Evolutionary conservation across 768 basidiomycete genomes (phyloP).

Genomic region (Epithele typhae): DNA sequence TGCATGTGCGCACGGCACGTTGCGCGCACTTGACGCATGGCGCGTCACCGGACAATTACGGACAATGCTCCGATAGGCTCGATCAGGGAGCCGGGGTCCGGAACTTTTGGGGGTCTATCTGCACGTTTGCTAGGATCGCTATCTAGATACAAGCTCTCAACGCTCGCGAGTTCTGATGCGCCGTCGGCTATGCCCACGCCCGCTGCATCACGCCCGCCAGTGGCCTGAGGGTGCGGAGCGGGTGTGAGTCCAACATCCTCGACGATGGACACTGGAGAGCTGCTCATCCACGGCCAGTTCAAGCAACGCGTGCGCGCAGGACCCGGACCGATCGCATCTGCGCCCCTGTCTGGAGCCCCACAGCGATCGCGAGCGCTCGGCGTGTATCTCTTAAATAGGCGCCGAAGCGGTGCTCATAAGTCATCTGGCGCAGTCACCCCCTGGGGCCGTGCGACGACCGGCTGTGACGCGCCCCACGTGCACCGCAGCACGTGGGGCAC

Average conservation of each 20-base stretch:
- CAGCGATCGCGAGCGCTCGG: constrained; percentile 7
- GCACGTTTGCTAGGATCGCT: constrained; percentile 15
- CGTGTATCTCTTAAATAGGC: constrained; percentile 3
- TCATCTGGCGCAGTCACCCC: no score
- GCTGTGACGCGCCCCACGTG: constrained; percentile 7
- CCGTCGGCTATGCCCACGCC: no score
- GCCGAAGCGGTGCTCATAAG: constrained; percentile 11
- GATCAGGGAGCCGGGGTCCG: constrained; percentile 11
- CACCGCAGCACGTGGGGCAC: constrained; percentile 5
- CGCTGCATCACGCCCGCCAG: no score
- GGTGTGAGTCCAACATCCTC: no score
- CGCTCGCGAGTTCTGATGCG: no score
- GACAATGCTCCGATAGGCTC: constrained; percentile 10
- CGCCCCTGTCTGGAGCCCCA: not conserved
- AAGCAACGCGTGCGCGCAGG: no score
- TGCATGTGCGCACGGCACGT: no score
- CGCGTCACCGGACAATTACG: constrained; percentile 3
- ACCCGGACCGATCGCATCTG: no score
- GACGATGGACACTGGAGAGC: no score
- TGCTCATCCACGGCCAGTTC: no score
- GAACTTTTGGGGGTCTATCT: constrained; percentile 15
- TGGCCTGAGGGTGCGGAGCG: no score
- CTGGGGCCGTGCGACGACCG: no score
- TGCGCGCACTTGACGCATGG: constrained; percentile 11
- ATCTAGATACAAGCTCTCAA: constrained; percentile 9